Evolutionary conservation across 805 yeast genomes (phyloP).

Genomic region (Zygoascus biomembranicola): DNA sequence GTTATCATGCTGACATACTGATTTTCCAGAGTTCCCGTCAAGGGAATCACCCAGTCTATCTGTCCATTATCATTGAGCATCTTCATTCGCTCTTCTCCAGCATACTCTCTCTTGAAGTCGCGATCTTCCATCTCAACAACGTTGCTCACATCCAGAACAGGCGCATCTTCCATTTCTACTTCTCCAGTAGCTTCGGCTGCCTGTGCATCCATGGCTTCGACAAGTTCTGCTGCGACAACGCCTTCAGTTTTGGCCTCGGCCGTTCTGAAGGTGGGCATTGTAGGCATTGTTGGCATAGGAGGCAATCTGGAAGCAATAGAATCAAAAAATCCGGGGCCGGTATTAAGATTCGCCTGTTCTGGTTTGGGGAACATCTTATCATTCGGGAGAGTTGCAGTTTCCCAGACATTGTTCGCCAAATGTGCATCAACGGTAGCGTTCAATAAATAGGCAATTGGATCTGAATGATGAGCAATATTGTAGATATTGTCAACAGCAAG

Average conservation of each 20-base stretch:
- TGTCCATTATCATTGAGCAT: conserved; percentile 69
- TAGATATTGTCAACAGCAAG: conserved; percentile 67
- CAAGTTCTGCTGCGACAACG: not conserved
- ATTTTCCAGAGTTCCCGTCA: conserved; percentile 58
- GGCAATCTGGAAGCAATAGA: conserved; percentile 8
- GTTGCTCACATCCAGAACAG: not conserved
- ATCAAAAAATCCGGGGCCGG: conserved; percentile 10
- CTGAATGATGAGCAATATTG: conserved; percentile 83
- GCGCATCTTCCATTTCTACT: not conserved
- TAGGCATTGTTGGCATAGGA: conserved; percentile 1
- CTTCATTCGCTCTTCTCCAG: conserved; percentile 33
- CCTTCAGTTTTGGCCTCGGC: not conserved
- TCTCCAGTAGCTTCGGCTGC: not conserved
- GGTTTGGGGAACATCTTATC: conserved; percentile 15
- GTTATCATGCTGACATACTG: conserved; percentile 74
- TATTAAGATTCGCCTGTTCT: not conserved
- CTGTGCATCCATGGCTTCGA: not conserved
- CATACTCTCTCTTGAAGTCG: conserved; percentile 19
- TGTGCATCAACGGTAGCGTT: conserved; percentile 64
- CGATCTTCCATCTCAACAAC: conserved; percentile 21
- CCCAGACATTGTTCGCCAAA: conserved; percentile 19
- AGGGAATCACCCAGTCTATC: conserved; percentile 62
- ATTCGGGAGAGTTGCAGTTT: conserved; percentile 21
- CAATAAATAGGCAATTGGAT: conserved; percentile 81
- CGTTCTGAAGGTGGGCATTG: not conserved